Base-by-base conservation (phyloP, 192 early-diverging fungal species). In the Coemansia sp. region DNA sequence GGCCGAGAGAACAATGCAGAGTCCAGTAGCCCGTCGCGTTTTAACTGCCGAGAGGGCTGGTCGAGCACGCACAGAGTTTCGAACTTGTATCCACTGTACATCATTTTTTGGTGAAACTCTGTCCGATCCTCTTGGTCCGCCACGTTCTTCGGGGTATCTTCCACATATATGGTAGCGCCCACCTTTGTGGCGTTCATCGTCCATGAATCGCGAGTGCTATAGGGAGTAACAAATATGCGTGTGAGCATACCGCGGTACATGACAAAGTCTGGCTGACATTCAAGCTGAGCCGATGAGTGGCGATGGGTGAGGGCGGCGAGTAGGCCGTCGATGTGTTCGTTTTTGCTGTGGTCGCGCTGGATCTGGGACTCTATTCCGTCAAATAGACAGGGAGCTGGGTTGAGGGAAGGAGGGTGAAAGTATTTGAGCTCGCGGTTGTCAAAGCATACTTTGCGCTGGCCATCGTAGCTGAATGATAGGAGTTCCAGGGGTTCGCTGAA, bases 51-150 rank as follows among this genome's bases (percentile, higher is more conserved):
- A 0, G 93, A 86, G 19, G 89, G 86, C 15, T 77, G 85, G 29
- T 82, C 76, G 10, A 93, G 62, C 0, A 90, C 92, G 41, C 85
- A 87, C 10, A 95, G 81, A 2, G 85, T 86, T 74, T 99, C 97
- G 71, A 97, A 97, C 64, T 86, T 87, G 81, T 99, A 97, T 1
- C 97, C 95, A 85, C 90, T 92, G 67, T 94, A 97, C 39, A 77
- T 89, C 88, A 94, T 87, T 31, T 90, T 69, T 51, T 87, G 86
- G 64, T 93, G 87, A 42, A 84, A 44, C 10, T 87, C 86, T 8
- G 78, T 73, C 14, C 62, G 44, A 32, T 84, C 85, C 11, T 38
- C 64, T n/a, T 85, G 73, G 5, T 70, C 62, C 5, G 63, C 63
- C 7, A 79, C 77, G 11, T 67, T 61, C 23, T 85, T 86, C 38